phyloP scores from a whole-genome alignment of 2,329 filamentous ascomycete species.

The Penicillium crustosum region DNA sequence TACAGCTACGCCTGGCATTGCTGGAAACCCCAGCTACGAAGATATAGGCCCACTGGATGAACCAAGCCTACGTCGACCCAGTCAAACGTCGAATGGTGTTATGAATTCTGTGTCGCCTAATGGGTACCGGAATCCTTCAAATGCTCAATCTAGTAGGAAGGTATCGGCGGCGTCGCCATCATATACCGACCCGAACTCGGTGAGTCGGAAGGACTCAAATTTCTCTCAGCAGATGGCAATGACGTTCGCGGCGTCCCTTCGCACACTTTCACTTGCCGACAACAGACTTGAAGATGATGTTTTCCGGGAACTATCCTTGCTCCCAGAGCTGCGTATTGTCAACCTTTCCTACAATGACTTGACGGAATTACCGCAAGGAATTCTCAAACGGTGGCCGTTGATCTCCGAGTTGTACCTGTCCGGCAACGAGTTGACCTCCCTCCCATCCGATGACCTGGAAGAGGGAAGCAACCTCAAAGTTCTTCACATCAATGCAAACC shows the following conservation, averaged over 20 bases:
- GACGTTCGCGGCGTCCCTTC: constrained; percentile 84
- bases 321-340: constrained; percentile 80
- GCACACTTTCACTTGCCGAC: constrained; percentile 84
- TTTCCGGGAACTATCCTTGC: constrained; percentile 82
- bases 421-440: constrained; percentile 85
- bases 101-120: constrained; percentile 73
- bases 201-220: constrained; percentile 80
- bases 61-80: constrained; percentile 69
- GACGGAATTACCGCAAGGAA: constrained; percentile 84
- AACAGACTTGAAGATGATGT: constrained; percentile 93
- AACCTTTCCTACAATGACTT: constrained; percentile 96
- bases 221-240: constrained; percentile 75
- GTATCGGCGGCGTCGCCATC: constrained; percentile 76
- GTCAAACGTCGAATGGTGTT: constrained; percentile 75
- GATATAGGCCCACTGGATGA: constrained; percentile 69
- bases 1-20: constrained; percentile 50
- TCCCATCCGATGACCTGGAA: constrained; percentile 92
- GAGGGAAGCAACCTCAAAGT: constrained; percentile 84
- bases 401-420: constrained; percentile 91
- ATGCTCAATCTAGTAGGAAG: constrained; percentile 82
- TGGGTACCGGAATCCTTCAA: constrained; percentile 71
- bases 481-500: constrained; percentile 94
- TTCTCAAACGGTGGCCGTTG: constrained; percentile 85
- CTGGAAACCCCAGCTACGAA: constrained; percentile 70
- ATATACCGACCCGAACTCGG: constrained; percentile 57